Evolutionary conservation across 140 eudicot genomes (phyloP).

Genomic region (Oenanthe javanica): DNA sequence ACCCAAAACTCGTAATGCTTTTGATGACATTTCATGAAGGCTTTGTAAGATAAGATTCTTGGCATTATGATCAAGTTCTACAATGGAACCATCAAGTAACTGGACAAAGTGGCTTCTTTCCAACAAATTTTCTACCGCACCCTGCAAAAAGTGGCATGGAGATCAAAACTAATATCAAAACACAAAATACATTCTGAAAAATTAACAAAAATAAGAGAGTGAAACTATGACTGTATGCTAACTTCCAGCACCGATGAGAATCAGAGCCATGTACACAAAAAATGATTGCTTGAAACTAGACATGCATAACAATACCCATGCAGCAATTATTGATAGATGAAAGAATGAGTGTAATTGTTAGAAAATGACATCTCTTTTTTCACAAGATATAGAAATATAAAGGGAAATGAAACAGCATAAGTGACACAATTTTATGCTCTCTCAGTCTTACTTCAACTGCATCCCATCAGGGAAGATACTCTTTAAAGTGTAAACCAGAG

Average conservation of each 20-base stretch:
- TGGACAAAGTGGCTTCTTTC: slow-evolving; percentile 73
- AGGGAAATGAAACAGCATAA: not conserved
- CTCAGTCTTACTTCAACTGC: not conserved
- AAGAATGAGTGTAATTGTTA: not conserved
- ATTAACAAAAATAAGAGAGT: not conserved
- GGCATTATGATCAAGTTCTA: slow-evolving; percentile 40
- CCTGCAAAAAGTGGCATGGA: slow-evolving; percentile 36
- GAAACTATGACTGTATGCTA: not conserved
- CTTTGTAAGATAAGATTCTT: slow-evolving; percentile 41
- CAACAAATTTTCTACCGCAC: slow-evolving; percentile 74
- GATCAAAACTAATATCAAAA: slow-evolving; percentile 11
- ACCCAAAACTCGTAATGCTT: slow-evolving; percentile 79
- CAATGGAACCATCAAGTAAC: slow-evolving; percentile 62
- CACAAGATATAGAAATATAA: not conserved
- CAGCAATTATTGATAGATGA: not conserved
- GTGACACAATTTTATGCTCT: not conserved
- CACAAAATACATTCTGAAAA: not conserved
- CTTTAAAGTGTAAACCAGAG: not conserved
- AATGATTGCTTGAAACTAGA: not conserved
- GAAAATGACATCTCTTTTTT: not conserved
- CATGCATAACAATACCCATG: not conserved
- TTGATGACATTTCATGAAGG: slow-evolving; percentile 54
- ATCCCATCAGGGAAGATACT: too few relatives aligned
- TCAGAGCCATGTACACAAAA: not conserved
- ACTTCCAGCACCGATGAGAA: not conserved